These are phyloP conservation scores for Coleophoma crateriformis DNA, from an alignment of 2,329 filamentous ascomycete genomes.

Conservation along the genomic window DNA sequence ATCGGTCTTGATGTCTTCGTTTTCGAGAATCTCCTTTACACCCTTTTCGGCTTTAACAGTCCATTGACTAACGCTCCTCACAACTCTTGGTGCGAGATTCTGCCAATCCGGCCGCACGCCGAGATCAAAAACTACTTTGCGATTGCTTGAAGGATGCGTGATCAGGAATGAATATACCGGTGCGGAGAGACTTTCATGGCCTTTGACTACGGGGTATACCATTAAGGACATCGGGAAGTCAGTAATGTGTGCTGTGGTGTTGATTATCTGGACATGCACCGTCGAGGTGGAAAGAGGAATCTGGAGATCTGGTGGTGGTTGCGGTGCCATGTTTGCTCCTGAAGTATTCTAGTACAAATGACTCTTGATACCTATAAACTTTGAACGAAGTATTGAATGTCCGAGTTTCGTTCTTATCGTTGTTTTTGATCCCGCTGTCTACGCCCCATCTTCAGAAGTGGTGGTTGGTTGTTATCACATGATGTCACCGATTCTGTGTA, in stretches of 20 bases:
- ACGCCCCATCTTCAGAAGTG: too few relatives aligned
- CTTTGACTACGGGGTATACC: constrained; percentile 25
- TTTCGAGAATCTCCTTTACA: constrained; percentile 33
- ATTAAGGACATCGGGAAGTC: background rate
- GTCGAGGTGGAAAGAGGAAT: constrained; percentile 24
- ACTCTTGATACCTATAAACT: too few relatives aligned
- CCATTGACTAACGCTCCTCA: constrained; percentile 27
- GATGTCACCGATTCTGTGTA: too few relatives aligned
- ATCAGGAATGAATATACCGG: constrained; percentile 42
- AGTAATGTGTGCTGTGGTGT: constrained; percentile 23
- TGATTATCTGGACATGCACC: constrained; percentile 27
- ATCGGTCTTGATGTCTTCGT: constrained; percentile 26
- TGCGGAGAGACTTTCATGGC: constrained; percentile 27
- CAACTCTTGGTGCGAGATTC: constrained; percentile 28
- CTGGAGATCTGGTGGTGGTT: constrained; percentile 14
- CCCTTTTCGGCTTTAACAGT: constrained; percentile 35
- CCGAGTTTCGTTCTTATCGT: too few relatives aligned
- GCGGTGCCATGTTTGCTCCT: background rate
- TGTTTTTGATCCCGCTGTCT: too few relatives aligned
- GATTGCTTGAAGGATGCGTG: constrained; percentile 29
- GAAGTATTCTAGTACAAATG: too few relatives aligned
- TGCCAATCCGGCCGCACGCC: constrained; percentile 36
- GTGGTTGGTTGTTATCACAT: too few relatives aligned
- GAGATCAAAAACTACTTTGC: constrained; percentile 29
- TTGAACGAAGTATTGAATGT: too few relatives aligned